Conservation (phyloP, 192 early-diverging fungal genomes). For the Cladochytrium replicatum region DNA sequence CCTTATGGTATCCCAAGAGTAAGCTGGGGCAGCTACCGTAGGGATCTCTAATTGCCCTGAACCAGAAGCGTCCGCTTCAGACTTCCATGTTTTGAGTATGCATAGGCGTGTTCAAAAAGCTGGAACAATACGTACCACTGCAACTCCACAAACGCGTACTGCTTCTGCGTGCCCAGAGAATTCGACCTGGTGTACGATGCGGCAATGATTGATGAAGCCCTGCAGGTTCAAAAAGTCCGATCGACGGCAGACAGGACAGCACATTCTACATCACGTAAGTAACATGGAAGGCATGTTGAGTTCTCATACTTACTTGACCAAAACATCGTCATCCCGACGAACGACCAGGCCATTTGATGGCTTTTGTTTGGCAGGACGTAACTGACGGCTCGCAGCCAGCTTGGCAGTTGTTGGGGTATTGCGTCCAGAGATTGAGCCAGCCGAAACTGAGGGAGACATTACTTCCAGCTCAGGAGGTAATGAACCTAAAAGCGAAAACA, state of each 20-base stretch:
- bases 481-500: too few relatives aligned
- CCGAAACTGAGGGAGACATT: too few relatives aligned
- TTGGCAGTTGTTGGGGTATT: not conserved
- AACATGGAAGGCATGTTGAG: not conserved
- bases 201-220: constrained; percentile 82
- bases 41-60: too few relatives aligned
- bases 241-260: constrained; percentile 68
- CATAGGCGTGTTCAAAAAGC: too few relatives aligned
- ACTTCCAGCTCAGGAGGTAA: too few relatives aligned
- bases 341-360: constrained; percentile 14
- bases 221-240: constrained; percentile 69
- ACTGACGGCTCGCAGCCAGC: not conserved
- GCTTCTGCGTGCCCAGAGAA: constrained; percentile 72
- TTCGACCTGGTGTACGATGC: constrained; percentile 58
- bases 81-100: too few relatives aligned
- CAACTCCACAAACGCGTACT: constrained; percentile 58
- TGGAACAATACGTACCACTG: constrained; percentile 27
- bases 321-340: constrained; percentile 31
- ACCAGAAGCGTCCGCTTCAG: too few relatives aligned
- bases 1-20: too few relatives aligned
- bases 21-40: too few relatives aligned
- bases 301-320: constrained; percentile 17
- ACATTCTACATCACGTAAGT: constrained; percentile 32
- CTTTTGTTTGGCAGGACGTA: not conserved
- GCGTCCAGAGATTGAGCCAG: too few relatives aligned